Percentiles rank a stretch among this genome's conserved stretches.
Evolutionary conservation across 495 filamentous ascomycete species (phyloP).

Genomic region (Schizothecium vesticola): DNA sequence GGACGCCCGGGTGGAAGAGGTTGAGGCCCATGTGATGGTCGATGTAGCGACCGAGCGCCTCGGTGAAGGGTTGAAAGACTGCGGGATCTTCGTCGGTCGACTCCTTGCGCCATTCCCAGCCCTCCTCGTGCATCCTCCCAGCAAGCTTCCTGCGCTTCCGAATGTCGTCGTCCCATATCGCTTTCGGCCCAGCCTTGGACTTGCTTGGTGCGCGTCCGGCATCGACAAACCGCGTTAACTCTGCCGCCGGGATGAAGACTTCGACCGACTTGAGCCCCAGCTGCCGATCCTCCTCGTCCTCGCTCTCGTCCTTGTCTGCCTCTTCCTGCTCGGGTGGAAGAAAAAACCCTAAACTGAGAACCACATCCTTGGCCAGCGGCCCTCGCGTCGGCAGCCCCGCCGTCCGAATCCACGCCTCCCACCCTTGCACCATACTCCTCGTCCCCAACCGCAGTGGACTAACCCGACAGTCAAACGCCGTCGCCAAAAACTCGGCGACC

Average conservation of each 20-base stretch:
- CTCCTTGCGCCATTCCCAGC: slow-evolving; percentile 39
- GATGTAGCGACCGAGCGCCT: slow-evolving; percentile 38
- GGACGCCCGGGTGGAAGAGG: slow-evolving; percentile 41
- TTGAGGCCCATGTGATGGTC: slow-evolving; percentile 37
- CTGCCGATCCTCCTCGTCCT: neutral
- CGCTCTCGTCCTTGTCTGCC: neutral
- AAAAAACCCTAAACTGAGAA: slow-evolving; percentile 39
- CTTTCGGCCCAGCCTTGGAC: neutral
- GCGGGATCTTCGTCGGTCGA: neutral
- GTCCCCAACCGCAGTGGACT: slow-evolving; percentile 40
- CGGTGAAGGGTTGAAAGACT: slow-evolving; percentile 34
- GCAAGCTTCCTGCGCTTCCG: slow-evolving; percentile 34
- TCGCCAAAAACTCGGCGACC: slow-evolving; percentile 40
- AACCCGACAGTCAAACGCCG: slow-evolving; percentile 44
- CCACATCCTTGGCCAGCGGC: slow-evolving; percentile 31
- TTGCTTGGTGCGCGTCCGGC: slow-evolving; percentile 10
- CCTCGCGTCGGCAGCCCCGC: slow-evolving; percentile 16
- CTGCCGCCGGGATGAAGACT: slow-evolving; percentile 34
- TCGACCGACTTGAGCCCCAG: slow-evolving; percentile 39
- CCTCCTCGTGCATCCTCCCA: slow-evolving; percentile 37
- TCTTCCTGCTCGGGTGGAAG: slow-evolving; percentile 17
- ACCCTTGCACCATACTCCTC: slow-evolving; percentile 31
- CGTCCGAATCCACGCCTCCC: slow-evolving; percentile 39
- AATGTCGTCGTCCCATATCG: slow-evolving; percentile 23
- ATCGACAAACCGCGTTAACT: slow-evolving; percentile 24